These are phyloP conservation scores for Acorus calamus DNA, from an alignment of 106 monocot species.

Conservation along the genomic window DNA sequence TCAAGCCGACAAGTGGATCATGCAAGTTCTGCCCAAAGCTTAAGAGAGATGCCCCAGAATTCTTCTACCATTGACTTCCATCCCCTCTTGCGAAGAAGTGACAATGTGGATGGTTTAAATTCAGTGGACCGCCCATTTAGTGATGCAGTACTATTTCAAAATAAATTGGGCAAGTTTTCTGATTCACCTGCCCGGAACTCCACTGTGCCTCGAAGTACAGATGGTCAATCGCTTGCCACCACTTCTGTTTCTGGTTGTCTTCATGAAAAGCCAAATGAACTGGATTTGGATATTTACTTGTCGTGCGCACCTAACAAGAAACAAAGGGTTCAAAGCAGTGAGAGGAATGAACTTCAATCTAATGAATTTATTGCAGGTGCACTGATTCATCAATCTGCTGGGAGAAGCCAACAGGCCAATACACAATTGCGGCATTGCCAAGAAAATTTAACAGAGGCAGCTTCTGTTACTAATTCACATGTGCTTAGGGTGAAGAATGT, in stretches of 20 bases:
- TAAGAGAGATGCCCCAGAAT: conserved; percentile 16
- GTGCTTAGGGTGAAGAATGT: too few species aligned
- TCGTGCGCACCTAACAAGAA: conserved; percentile 24
- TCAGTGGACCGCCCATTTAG: conserved; percentile 1
- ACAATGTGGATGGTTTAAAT: conserved; percentile 10
- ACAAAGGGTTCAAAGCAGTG: conserved; percentile 1
- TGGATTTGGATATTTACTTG: conserved; percentile 71
- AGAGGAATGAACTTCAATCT: conserved; percentile 3
- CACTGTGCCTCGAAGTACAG: conserved; percentile 5
- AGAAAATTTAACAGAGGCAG: too few species aligned
- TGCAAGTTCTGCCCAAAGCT: not conserved
- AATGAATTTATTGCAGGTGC: conserved; percentile 4
- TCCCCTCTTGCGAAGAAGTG: conserved; percentile 59
- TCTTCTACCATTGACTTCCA: conserved; percentile 62
- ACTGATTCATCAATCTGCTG: conserved; percentile 6
- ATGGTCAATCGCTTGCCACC: conserved; percentile 4
- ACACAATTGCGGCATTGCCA: too few species aligned
- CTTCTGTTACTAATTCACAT: too few species aligned
- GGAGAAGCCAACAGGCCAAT: not conserved
- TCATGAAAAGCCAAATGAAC: conserved; percentile 33
- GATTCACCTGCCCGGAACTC: conserved; percentile 15
- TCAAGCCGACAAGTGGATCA: not conserved
- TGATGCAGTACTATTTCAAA: conserved; percentile 8
- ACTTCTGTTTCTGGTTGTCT: conserved; percentile 15
- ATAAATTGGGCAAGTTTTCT: conserved; percentile 1